Base-by-base conservation (phyloP, 2,329 filamentous ascomycete species). In the Raffaelea deltoideospora region DNA sequence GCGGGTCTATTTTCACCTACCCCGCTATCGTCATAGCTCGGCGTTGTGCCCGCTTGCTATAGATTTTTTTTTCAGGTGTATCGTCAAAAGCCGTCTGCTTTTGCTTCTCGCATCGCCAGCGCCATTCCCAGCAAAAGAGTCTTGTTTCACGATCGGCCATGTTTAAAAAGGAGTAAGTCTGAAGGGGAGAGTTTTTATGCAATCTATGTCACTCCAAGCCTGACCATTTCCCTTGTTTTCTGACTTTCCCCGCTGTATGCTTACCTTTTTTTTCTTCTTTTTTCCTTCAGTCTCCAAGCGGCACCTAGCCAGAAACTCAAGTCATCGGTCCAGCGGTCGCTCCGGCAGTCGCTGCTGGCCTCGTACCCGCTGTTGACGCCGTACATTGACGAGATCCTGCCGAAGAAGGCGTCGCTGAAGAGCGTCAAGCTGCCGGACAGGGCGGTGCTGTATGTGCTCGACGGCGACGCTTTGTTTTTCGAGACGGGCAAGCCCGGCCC, bases 261-360 rank as follows among this genome's bases (percentile, higher is more conserved):
- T 31, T 31, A 17, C 6, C 6, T 31, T 31, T 10, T 31, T 20
- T 18, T 31, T 7, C 13, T 31, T 6, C 19, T 31, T 18, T 31
- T 18, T 31, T 31, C 19, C 7, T 18, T 31, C 28, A 30, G 28
- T 94, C 56, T 65, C 76, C 50, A 63, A 79, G 20, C 79, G 20
- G 75, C 80, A 47, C 78, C 83, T 39, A 93, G 90, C 64, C 85
- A 86, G 49, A 96, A 96, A 68, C 84, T 96, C 60, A 98, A 96
- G 64, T 95, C 88, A 46, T 94, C 86, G 19, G 84, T 85, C 39
- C 87, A 95, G 65, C 83, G 90, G 52, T 73, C 67, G 45, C 78
- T 98, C 50, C 83, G 90, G 48, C 69, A 78, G 51, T 83, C 83
- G 52, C 72, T 96, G 47, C 65, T 90, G 45, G 69, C 84, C 41